A percentile compares a stretch with the other conserved stretches of the same genome.
phyloP scores from a whole-genome alignment of 1,139 yeast species.

The Chernovozyma aurita region DNA sequence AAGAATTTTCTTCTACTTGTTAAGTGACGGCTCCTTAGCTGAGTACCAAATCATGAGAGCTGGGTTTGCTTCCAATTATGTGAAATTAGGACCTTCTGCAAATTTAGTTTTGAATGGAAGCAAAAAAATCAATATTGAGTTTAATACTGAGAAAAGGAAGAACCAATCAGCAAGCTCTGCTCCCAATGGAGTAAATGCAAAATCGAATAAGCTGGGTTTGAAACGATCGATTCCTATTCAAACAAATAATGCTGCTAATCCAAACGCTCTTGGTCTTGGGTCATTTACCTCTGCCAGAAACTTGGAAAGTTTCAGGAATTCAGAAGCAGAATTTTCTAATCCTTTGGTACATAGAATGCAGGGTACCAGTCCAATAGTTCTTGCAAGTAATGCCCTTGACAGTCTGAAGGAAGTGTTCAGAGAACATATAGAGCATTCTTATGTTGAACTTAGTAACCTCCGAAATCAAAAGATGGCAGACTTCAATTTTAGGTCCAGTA shows the following conservation, averaged over 20 bases:
- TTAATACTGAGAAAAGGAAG: slow-evolving; percentile 14
- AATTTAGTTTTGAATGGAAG: slow-evolving; percentile 39
- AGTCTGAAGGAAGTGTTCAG: slow-evolving; percentile 12
- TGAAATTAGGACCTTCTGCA: slow-evolving; percentile 55
- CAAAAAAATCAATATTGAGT: slow-evolving; percentile 36
- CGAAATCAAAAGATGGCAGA: slow-evolving; percentile 43
- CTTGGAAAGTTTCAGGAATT: slow-evolving; percentile 1
- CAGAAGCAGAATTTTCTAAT: neutral
- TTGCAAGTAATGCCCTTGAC: slow-evolving; percentile 5
- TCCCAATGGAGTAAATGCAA: neutral
- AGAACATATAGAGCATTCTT: slow-evolving; percentile 35
- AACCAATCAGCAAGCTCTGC: neutral
- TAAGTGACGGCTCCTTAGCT: slow-evolving; percentile 61
- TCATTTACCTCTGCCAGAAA: slow-evolving; percentile 7
- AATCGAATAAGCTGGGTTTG: neutral
- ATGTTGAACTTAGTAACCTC: slow-evolving; percentile 38
- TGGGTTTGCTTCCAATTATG: slow-evolving; percentile 78
- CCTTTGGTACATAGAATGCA: slow-evolving; percentile 4
- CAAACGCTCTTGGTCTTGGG: neutral
- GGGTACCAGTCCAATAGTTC: slow-evolving; percentile 5
- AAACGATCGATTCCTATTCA: neutral
- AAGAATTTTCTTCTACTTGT: slow-evolving; percentile 73
- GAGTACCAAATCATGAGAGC: slow-evolving; percentile 71
- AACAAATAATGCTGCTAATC: too few species aligned
- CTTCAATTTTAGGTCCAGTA: slow-evolving; percentile 32